Evolutionary conservation across 176 grass and related monocot species (phyloP).

Genomic region (Canna indica): DNA sequence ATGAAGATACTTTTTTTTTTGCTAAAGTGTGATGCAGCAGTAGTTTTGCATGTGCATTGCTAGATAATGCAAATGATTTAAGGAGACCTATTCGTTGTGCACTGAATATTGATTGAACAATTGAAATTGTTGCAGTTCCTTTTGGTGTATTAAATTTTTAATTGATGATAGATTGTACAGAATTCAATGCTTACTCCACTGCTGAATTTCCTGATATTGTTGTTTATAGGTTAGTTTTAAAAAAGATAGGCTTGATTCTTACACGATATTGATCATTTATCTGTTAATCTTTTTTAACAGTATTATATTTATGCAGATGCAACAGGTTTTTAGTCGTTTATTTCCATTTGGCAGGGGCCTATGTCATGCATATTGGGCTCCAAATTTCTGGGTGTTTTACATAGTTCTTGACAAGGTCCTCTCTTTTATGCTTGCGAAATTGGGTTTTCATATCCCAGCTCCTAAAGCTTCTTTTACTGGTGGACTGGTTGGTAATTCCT

Average conservation of each 20-base stretch:
- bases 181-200: background rate
- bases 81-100: background rate
- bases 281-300: background rate
- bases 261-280: background rate
- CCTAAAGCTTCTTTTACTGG: constrained; percentile 86
- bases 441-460: constrained; percentile 52
- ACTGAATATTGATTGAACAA: too few relatives aligned
- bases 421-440: constrained; percentile 54
- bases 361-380: constrained; percentile 93
- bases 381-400: constrained; percentile 95
- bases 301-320: constrained; percentile 50
- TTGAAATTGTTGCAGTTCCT: background rate
- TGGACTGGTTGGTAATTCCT: constrained; percentile 73
- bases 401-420: constrained; percentile 81
- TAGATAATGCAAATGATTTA: background rate
- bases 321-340: constrained; percentile 57
- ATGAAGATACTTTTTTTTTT: background rate
- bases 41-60: background rate
- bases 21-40: background rate
- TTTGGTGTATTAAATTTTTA: background rate
- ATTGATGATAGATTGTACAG: background rate
- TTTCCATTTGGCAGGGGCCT: constrained; percentile 95
- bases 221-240: background rate
- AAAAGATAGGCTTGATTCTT: too few relatives aligned
- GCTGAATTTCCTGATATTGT: background rate